phyloP scores from a whole-genome alignment of 2,329 filamentous ascomycete species.

The Penicillium sp. region DNA sequence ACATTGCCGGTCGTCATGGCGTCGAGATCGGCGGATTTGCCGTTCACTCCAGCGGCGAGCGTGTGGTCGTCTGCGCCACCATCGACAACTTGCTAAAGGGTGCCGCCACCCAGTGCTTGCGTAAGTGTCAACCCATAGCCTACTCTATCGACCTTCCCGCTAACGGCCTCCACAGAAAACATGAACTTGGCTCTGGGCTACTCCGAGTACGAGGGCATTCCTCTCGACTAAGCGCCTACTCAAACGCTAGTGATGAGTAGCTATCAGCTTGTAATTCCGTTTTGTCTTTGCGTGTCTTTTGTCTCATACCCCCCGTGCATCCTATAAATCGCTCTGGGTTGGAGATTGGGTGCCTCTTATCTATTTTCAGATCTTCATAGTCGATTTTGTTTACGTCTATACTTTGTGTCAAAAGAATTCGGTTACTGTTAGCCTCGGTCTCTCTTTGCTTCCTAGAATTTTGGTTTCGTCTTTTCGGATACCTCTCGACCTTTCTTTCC shows the following conservation, averaged over 20 bases:
- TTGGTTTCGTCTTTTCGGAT: background rate
- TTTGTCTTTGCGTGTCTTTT: slow-evolving; percentile 15
- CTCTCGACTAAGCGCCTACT: slow-evolving; percentile 49
- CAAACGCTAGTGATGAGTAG: slow-evolving; percentile 10
- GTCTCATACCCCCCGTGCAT: slow-evolving; percentile 34
- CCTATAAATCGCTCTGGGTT: slow-evolving; percentile 29
- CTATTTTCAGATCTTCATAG: slow-evolving; percentile 23
- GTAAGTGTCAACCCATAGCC: slow-evolving; percentile 54
- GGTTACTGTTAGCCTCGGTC: slow-evolving; percentile 4
- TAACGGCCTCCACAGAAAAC: slow-evolving; percentile 60
- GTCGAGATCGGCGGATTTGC: slow-evolving; percentile 94
- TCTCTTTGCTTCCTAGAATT: background rate
- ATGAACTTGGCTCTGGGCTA: slow-evolving; percentile 92
- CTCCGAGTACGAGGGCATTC: slow-evolving; percentile 84
- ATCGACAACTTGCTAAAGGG: slow-evolving; percentile 95
- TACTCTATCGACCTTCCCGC: background rate
- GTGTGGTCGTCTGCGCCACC: slow-evolving; percentile 89
- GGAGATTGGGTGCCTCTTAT: slow-evolving; percentile 18
- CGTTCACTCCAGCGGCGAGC: slow-evolving; percentile 84
- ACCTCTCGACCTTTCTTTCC: background rate
- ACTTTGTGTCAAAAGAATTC: slow-evolving; percentile 12
- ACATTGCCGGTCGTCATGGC: slow-evolving; percentile 79
- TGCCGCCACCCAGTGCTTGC: slow-evolving; percentile 86
- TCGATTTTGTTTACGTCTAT: slow-evolving; percentile 17
- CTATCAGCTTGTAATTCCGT: slow-evolving; percentile 5